Evolutionary conservation across 768 basidiomycete species (phyloP).

Genomic region (Gelatoporia subvermispora): DNA sequence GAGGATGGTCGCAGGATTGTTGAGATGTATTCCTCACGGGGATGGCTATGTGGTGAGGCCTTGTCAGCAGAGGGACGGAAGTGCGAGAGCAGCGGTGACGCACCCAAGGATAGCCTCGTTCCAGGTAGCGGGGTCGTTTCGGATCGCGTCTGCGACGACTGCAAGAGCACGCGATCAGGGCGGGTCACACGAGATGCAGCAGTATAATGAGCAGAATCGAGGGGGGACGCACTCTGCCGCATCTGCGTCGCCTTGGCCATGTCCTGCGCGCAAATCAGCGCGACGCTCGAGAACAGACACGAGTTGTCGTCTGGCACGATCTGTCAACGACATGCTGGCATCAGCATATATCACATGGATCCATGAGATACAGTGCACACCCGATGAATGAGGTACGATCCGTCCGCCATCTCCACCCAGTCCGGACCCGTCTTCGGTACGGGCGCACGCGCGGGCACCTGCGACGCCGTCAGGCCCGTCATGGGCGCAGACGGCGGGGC

Average conservation of each 20-base stretch:
- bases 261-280: conserved; percentile 80
- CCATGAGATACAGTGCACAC: conserved; percentile 32
- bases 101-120: conserved; percentile 87
- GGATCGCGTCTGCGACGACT: conserved; percentile 87
- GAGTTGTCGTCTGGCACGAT: conserved; percentile 97
- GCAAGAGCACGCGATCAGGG: too few species aligned
- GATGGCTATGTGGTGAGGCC: conserved; percentile 36
- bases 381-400: conserved; percentile 68
- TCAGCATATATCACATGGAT: not conserved
- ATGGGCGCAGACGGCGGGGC: conserved; percentile 8
- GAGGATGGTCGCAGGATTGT: conserved; percentile 75
- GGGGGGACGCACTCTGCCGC: conserved; percentile 62
- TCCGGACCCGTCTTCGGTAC: conserved; percentile 39
- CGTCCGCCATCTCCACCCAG: conserved; percentile 50
- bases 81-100: conserved; percentile 1
- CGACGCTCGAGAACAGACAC: conserved; percentile 86
- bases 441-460: conserved; percentile 18
- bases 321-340: conserved; percentile 26
- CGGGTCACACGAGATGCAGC: too few species aligned
- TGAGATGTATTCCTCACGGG: conserved; percentile 65
- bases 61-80: not conserved
- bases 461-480: conserved; percentile 20
- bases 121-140: conserved; percentile 64
- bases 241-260: conserved; percentile 65
- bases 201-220: too few species aligned